Evolutionary conservation across 78 protist species (phyloP), one percentile per base, ranked within the genome.

Genomic region (Neovahlkampfia damariscottae): DNA sequence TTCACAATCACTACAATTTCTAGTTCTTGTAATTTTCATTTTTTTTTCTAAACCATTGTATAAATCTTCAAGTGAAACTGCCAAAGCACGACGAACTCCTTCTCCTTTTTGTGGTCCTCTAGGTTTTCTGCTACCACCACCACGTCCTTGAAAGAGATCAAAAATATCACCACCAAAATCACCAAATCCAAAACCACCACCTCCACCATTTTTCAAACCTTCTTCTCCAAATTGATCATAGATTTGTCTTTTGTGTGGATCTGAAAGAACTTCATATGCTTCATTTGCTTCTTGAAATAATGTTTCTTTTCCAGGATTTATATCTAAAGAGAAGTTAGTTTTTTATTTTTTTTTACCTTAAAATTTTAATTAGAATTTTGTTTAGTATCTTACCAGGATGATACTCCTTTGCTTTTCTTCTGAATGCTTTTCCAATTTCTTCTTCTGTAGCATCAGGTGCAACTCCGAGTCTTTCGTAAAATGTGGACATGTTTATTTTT

Each of bases 171-270:
- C 92, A 0, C 95, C 97, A 70, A 90, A 90, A 5, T 59, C 84
- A 40, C 31, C 69, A 28, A 62, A 40, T 72, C 35, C 83, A 8
- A 74, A 78, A 40, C 81, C 80, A 29, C 87, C 89, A 59, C 82
- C 85, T 19, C 91, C 88, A 30, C 93, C 94, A 29, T 81, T 86
- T 40, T 82, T 77, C 4, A 93, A 79, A 30, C 93, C 97, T 70
- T 90, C 92, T 77, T 83, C 91, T 59, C 98, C 98, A 77, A 83
- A 79, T 67, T 69, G 77, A 67, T 96, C 99, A 79, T 96, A 96
- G 30, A 78, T 0, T n/a, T 41, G 38, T 31, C 97, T 84, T 84
- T 93, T 96, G 76, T 90, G 76, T 28, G 59, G 36, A 40, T 96
- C 94, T 72, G 75, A 28, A 10, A 96, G 86, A 0, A 93, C 89